A percentile compares a stretch with the other conserved stretches of the same genome.
Evolutionary conservation across 768 basidiomycete species (phyloP).

Genomic region (Lactarius akahatsu): DNA sequence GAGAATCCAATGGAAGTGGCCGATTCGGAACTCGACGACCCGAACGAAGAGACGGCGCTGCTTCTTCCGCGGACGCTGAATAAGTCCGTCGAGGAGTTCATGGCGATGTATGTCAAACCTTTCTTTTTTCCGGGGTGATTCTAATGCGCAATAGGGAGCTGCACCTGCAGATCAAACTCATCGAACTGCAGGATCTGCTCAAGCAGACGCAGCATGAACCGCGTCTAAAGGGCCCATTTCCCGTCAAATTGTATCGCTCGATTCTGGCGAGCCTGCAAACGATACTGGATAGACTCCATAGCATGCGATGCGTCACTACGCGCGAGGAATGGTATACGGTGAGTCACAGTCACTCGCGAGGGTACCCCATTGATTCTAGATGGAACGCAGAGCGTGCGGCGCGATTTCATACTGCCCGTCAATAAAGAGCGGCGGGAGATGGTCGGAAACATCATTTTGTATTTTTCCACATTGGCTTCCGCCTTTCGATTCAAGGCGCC

Average conservation of each 20-base stretch:
- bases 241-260: conserved; percentile 77
- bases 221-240: conserved; percentile 94
- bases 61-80: conserved; percentile 45
- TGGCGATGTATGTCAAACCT: conserved; percentile 71
- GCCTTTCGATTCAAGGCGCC: conserved; percentile 86
- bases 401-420: conserved; percentile 89
- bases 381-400: conserved; percentile 61
- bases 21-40: conserved; percentile 24
- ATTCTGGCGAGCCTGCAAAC: conserved; percentile 80
- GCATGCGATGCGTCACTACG: conserved; percentile 96
- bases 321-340: conserved; percentile 93
- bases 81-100: conserved; percentile 78
- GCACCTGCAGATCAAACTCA: conserved; percentile 88
- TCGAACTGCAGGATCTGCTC: conserved; percentile 81
- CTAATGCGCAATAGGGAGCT: conserved; percentile 66
- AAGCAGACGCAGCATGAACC: conserved; percentile 91
- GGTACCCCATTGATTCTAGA: background rate
- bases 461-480: conserved; percentile 75
- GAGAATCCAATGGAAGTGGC: conserved; percentile 39
- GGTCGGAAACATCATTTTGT: conserved; percentile 93
- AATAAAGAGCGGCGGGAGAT: conserved; percentile 88
- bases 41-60: conserved; percentile 33
- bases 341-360: conserved; percentile 13
- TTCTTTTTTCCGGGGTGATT: background rate
- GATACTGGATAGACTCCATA: conserved; percentile 86